Percentiles rank a stretch among this genome's conserved stretches.
phyloP scores from a whole-genome alignment of 2,329 filamentous ascomycete genomes.

The Colletotrichum coccodes region DNA sequence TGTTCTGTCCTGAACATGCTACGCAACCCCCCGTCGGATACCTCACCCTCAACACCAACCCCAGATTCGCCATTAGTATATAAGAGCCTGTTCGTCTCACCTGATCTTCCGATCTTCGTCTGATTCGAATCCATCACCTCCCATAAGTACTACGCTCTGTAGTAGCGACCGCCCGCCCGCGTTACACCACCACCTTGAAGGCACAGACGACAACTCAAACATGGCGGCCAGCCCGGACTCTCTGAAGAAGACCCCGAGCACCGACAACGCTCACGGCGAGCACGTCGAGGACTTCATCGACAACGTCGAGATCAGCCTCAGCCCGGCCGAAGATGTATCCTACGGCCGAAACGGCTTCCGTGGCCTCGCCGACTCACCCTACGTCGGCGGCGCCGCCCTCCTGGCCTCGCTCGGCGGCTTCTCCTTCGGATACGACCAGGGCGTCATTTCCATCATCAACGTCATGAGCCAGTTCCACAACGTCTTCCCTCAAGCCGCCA shows the following conservation, averaged over 20 bases:
- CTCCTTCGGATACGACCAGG: slow-evolving; percentile 47
- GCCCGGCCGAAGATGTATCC: slow-evolving; percentile 25
- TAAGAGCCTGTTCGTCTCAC: not conserved
- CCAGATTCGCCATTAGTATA: slow-evolving; percentile 2
- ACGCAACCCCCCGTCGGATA: not conserved
- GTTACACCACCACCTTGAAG: not conserved
- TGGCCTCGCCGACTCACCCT: slow-evolving; percentile 26
- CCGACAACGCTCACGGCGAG: slow-evolving; percentile 13
- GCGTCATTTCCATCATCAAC: slow-evolving; percentile 53
- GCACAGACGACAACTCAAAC: not conserved
- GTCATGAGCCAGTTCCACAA: slow-evolving; percentile 57
- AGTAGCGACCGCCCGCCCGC: not conserved
- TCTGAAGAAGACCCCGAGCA: slow-evolving; percentile 18
- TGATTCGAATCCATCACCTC: slow-evolving; percentile 7
- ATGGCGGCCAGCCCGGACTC: slow-evolving; percentile 19
- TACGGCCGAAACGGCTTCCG: slow-evolving; percentile 28
- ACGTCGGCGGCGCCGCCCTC: slow-evolving; percentile 42
- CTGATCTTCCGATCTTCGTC: slow-evolving; percentile 5
- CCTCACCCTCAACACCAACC: slow-evolving; percentile 6
- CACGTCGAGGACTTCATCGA: slow-evolving; percentile 28
- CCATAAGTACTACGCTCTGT: not conserved
- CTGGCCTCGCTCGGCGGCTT: slow-evolving; percentile 50
- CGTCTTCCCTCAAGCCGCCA: slow-evolving; percentile 45
- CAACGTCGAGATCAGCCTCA: slow-evolving; percentile 20
- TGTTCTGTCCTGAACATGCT: not conserved